Evolutionary conservation across 2,329 filamentous ascomycete species (phyloP), one percentile per base, ranked within the genome.

Genomic region (Claviceps capensis): DNA sequence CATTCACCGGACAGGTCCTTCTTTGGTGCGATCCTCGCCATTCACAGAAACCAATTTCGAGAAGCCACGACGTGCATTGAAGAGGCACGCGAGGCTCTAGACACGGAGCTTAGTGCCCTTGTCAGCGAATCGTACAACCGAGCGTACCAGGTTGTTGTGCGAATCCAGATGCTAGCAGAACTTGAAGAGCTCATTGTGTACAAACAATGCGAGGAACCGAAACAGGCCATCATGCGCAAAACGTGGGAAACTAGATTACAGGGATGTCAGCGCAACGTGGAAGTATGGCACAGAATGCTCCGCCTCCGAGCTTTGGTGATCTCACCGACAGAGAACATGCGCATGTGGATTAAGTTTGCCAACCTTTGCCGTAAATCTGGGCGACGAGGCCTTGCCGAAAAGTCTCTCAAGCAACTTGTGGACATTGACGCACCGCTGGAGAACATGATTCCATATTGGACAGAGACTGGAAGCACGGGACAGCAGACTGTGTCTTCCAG

Each of bases 281-380:
- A 99, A 63, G 88, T 97, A 3, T 99, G 93, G 93, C 90, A 96
- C 65, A 82, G 93, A 54, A 97, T 97, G 88, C 81, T 99, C 52
- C 93, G 95, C 64, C 83, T 98, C 36, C 83, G 93, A 54, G 87
- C 89, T 19, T 76, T 99, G 49, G 93, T 99, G 54, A 91, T 97
- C 55, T 84, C 84, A 0, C 91, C 94, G 0, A 81, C 81, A 37
- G 90, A 99, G 65, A 96, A 96, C 62, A 88, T 95, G 75, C 87
- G 95, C 62, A 98, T 98, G 89, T 96, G 90, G 83, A 97, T 98
- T 73, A 99, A 98, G 66, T 98, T 96, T 65, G 88, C 93, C 61
- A 98, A 97, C 61, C 80, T 98, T 5, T 99, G 94, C 68, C 86
- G 94, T 61, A 99, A 98, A 68, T 95, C 91, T 45, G 86, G 88